Percentiles rank a stretch among this genome's conserved stretches.
phyloP scores from a whole-genome alignment of 495 filamentous ascomycete species.

The Pseudomonodictys pantanalensis region DNA sequence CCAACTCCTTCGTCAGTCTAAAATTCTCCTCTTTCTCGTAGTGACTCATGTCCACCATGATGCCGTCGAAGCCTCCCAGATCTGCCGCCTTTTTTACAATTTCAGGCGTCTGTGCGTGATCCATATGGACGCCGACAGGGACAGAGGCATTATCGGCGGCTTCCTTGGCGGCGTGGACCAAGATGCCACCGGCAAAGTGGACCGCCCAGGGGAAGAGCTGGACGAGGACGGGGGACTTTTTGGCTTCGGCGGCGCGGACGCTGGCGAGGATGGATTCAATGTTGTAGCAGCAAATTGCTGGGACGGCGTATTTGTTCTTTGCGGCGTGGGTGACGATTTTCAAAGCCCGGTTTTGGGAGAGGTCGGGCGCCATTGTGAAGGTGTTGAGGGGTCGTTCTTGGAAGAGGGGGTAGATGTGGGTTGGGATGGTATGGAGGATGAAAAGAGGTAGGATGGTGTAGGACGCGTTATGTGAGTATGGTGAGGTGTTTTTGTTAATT shows the following conservation, averaged over 20 bases:
- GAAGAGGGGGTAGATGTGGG: too few species aligned
- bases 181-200: conserved; percentile 22
- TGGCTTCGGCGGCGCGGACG: conserved; percentile 25
- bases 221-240: conserved; percentile 20
- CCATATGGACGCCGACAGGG: conserved; percentile 37
- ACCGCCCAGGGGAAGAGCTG: conserved; percentile 28
- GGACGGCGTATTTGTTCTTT: conserved; percentile 15
- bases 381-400: too few species aligned
- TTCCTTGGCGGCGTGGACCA: conserved; percentile 25
- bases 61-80: conserved; percentile 7
- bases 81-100: conserved; percentile 34
- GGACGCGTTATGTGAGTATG: too few species aligned
- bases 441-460: too few species aligned
- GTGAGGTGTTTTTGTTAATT: too few species aligned
- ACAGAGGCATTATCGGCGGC: conserved; percentile 21
- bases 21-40: conserved; percentile 83
- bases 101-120: conserved; percentile 39
- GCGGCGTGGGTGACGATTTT: conserved; percentile 6
- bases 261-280: conserved; percentile 25
- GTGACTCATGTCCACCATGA: conserved; percentile 49
- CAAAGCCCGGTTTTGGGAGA: conserved; percentile 2
- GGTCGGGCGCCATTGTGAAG: conserved; percentile 5
- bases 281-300: conserved; percentile 31
- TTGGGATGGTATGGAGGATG: too few species aligned
- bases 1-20: conserved; percentile 65